Conservation (phyloP, 805 yeast genomes). For the Myxozyma melibiosi region DNA sequence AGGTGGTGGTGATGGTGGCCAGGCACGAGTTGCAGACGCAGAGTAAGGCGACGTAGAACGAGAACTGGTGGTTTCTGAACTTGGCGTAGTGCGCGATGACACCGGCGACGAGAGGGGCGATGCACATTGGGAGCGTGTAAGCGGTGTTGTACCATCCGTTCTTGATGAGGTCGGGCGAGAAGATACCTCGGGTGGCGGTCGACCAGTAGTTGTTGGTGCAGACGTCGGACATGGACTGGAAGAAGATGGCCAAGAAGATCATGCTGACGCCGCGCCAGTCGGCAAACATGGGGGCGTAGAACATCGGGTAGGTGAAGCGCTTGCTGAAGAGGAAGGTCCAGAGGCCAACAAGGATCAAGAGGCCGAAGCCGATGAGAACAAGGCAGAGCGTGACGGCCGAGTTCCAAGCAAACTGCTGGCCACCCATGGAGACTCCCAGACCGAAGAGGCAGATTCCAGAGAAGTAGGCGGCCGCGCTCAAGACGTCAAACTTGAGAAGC, state of each 20-base stretch:
- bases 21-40: slow-evolving; percentile 1
- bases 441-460: slow-evolving; percentile 4
- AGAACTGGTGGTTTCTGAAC: slow-evolving; percentile 1
- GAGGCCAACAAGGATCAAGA: slow-evolving; percentile 3
- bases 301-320: slow-evolving; percentile 7
- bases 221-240: slow-evolving; percentile 10
- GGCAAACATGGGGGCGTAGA: slow-evolving; percentile 1
- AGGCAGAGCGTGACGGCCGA: slow-evolving; percentile 7
- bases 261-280: slow-evolving; percentile 4
- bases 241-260: neutral
- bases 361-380: slow-evolving; percentile 5
- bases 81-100: neutral
- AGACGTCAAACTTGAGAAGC: slow-evolving; percentile 3
- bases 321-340: slow-evolving; percentile 7
- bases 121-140: neutral
- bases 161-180: neutral
- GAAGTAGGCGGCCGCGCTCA: neutral
- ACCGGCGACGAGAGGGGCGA: slow-evolving; percentile 1
- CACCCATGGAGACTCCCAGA: slow-evolving; percentile 10
- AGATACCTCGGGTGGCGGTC: slow-evolving; percentile 4
- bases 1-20: neutral
- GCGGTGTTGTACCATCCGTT: slow-evolving; percentile 9
- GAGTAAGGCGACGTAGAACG: neutral
- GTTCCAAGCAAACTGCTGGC: slow-evolving; percentile 13
- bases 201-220: slow-evolving; percentile 9